A percentile compares a stretch with the other conserved stretches of the same genome.
These are phyloP conservation scores for Hapsidospora chrysogenum DNA, from an alignment of 495 filamentous ascomycete species.

Conservation along the genomic window DNA sequence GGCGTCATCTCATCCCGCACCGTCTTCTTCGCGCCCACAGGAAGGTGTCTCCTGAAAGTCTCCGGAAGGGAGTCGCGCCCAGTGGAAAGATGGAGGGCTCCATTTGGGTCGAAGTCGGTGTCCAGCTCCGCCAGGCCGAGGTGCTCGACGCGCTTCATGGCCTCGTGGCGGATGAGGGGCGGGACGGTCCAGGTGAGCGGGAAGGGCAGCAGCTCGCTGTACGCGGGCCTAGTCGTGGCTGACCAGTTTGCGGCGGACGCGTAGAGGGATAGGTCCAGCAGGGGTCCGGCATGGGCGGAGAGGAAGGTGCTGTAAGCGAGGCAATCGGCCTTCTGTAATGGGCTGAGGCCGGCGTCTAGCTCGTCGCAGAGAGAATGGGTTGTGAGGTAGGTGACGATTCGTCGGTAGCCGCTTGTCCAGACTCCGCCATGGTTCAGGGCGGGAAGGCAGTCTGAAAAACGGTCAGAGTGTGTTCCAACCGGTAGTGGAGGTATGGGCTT, in stretches of 20 bases:
- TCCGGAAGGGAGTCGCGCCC: slow-evolving; percentile 2
- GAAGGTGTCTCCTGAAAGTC: slow-evolving; percentile 4
- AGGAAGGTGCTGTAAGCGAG: slow-evolving; percentile 55
- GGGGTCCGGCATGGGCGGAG: slow-evolving; percentile 41
- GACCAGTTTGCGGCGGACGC: slow-evolving; percentile 76
- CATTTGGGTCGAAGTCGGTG: slow-evolving; percentile 11
- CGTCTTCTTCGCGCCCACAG: slow-evolving; percentile 9
- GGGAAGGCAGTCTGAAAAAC: slow-evolving; percentile 50
- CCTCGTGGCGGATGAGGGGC: slow-evolving; percentile 44
- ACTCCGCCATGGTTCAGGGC: slow-evolving; percentile 45
- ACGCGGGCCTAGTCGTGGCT: slow-evolving; percentile 53
- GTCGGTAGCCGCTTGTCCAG: slow-evolving; percentile 54
- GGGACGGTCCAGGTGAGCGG: slow-evolving; percentile 71
- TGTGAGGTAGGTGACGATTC: slow-evolving; percentile 54
- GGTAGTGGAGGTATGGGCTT: not conserved
- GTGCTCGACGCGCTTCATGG: slow-evolving; percentile 52
- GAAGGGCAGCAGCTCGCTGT: slow-evolving; percentile 59
- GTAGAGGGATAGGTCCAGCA: slow-evolving; percentile 72
- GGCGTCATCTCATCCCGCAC: slow-evolving; percentile 19
- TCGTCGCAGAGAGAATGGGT: slow-evolving; percentile 26
- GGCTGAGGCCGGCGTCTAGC: slow-evolving; percentile 42
- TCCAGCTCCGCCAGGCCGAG: slow-evolving; percentile 39
- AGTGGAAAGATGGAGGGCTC: not conserved
- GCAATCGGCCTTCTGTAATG: slow-evolving; percentile 53
- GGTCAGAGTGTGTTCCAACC: not conserved